Base-by-base conservation (phyloP, 495 filamentous ascomycete species). In the Lindgomyces ingoldianus region DNA sequence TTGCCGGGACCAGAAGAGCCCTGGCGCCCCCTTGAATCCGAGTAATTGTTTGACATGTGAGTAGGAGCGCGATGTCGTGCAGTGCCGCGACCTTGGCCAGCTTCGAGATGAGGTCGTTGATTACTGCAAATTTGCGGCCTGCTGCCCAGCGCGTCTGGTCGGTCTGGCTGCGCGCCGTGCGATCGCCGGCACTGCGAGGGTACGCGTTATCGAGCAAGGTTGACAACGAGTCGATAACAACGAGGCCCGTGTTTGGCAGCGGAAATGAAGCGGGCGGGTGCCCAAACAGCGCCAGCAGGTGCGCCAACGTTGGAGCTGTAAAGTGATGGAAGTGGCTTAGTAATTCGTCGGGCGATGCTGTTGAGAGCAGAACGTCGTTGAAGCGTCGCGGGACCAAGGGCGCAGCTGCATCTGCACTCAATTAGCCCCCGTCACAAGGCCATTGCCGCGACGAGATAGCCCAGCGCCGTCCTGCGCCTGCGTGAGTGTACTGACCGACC, bases 161-260 rank as follows among this genome's bases (percentile, higher is more conserved):
- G 77, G 78, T 77, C 71, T 72, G 76, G 66, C 63, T 74, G 51
- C 74, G 29, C 16, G 66, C 59, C 45, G 63, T 76, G 68, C 47
- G 64, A 56, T 66, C 9, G 36, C 81, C 79, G 3, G 74, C 70
- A 18, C 76, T 73, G 52, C 80, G 79, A 9, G 86, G 87, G 56
- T 92, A 92, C 42, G 91, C 87, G 51, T 86, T 80, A 55, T 87
- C 85, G 64, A 94, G 80, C n/a, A 89, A 77, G 14, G 83, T 85
- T 9, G 91, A 90, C 18, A 94, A 74, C 0, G 87, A 86, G 72
- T 94, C 90, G 67, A 96, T 77, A 10, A 95, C 80, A n/a, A 96
- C 67, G 0, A 96, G 78, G 19, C 74, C 78, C 3, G 87, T 88
- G 24, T 77, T 74, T 29, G 70, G 62, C 0, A 87, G 85, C 16